phyloP scores from a whole-genome alignment of 2,329 filamentous ascomycete genomes.

The Aspergillus alliaceus region DNA sequence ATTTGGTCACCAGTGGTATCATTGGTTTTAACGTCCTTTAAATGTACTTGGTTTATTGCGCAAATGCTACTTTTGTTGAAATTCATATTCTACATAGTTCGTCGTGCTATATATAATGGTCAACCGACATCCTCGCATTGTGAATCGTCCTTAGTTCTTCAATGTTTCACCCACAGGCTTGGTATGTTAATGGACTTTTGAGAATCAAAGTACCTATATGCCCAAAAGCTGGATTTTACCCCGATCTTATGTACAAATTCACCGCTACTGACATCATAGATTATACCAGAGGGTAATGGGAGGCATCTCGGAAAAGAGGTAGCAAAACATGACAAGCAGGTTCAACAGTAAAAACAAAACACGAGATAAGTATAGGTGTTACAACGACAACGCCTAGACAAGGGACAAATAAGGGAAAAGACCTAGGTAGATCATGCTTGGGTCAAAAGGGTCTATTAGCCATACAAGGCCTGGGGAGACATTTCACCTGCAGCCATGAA shows the following conservation, averaged over 20 bases:
- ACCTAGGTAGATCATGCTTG: conserved; percentile 11
- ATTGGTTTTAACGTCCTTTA: background rate
- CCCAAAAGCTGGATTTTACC: conserved; percentile 25
- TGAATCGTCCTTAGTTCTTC: too few relatives aligned
- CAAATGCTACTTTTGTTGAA: too few relatives aligned
- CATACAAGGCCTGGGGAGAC: conserved; percentile 41
- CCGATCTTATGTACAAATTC: conserved; percentile 39
- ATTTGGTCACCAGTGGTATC: background rate
- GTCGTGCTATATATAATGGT: too few relatives aligned
- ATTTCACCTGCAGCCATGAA: conserved; percentile 70
- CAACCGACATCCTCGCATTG: too few relatives aligned
- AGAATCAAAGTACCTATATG: conserved; percentile 1
- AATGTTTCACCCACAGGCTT: background rate
- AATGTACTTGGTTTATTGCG: background rate
- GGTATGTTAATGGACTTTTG: too few relatives aligned
- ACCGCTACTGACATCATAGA: conserved; percentile 25
- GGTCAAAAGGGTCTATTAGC: conserved; percentile 25
- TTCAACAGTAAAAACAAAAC: conserved; percentile 10
- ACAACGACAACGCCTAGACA: conserved; percentile 39
- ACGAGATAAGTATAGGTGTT: conserved; percentile 28
- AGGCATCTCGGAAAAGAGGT: conserved; percentile 22
- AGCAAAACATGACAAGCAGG: conserved; percentile 20
- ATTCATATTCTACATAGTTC: background rate
- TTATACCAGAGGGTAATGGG: conserved; percentile 21
- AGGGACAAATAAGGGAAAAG: conserved; percentile 25